Base-by-base conservation (phyloP, 352 stramenopile species). In the Phytophthora europaea region DNA sequence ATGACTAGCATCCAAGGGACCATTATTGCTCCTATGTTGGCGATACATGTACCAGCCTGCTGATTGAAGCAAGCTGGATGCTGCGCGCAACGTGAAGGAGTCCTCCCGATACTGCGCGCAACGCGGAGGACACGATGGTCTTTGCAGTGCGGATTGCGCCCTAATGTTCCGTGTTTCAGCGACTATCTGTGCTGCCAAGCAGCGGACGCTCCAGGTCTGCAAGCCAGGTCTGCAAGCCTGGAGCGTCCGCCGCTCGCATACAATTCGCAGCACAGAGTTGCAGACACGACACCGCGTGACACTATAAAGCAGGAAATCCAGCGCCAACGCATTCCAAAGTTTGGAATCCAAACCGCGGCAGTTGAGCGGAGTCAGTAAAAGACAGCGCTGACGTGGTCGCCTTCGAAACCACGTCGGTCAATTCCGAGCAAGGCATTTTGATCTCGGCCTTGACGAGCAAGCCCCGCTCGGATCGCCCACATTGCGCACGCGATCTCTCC, bases 251-350 rank as follows among this genome's bases (percentile, higher is more conserved):
- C 26, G 26, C 26, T 31, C 26, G 26, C 26, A 3, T 31, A 31
- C 26, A 31, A 31, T 31, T 31, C 26, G 26, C 23, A 28, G 23
- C 26, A 31, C 26, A 31, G 28, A 31, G 28, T 31, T 31, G 28
- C 28, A 15, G 48, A 9, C 22, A 38, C 60, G 54, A 33, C 50
- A 26, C 47, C 20, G 47, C 43, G 31, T 51, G 65, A 67, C 65
- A 68, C 55, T 53, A 53, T 23, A 67, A 64, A 18, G 23, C 60
- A 61, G 53, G 43, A 74, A 74, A 54, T 59, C 58, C 56, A 61
- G 31, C 20, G 10, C 43, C 18, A 10, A 28, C 26, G 36, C 10
- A 45, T 45, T 22, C 18, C 16, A 31, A 31, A 5, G 26, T 31
- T 31, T 31, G 26, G 26, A 31, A 4, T 31, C 26, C 26, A 50